phyloP scores from a whole-genome alignment of 1,284 basidiomycete genomes.

The Ustilago esculenta region DNA sequence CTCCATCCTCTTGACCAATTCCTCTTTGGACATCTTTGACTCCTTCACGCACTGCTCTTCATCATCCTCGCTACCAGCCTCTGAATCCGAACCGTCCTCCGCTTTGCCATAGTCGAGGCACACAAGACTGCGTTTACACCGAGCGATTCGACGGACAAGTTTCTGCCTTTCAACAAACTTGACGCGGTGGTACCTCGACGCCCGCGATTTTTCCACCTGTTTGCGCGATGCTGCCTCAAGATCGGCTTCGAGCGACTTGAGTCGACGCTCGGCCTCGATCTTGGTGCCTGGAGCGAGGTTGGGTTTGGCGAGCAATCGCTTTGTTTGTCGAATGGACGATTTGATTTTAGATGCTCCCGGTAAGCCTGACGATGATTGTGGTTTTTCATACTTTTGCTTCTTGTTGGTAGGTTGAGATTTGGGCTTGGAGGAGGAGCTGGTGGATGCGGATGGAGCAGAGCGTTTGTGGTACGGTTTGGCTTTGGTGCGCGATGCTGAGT shows the following conservation, averaged over 20 bases:
- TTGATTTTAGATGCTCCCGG: slow-evolving; percentile 53
- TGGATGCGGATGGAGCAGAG: slow-evolving; percentile 4
- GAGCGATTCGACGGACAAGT: slow-evolving; percentile 30
- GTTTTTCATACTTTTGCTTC: slow-evolving; percentile 27
- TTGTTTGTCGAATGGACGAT: slow-evolving; percentile 50
- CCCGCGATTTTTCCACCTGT: slow-evolving; percentile 37
- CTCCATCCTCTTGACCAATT: slow-evolving; percentile 15
- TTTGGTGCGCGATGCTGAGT: slow-evolving; percentile 2
- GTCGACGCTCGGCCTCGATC: slow-evolving; percentile 56
- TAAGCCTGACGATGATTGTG: slow-evolving; percentile 11
- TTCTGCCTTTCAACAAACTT: slow-evolving; percentile 53
- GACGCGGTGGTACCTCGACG: slow-evolving; percentile 46
- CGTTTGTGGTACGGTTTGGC: slow-evolving; percentile 20
- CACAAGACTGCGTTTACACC: slow-evolving; percentile 25
- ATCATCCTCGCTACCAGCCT: slow-evolving; percentile 16
- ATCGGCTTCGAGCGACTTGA: slow-evolving; percentile 47
- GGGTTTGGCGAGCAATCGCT: slow-evolving; percentile 48
- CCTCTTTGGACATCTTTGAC: slow-evolving; percentile 26
- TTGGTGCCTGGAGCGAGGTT: slow-evolving; percentile 50
- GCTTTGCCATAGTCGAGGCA: slow-evolving; percentile 5
- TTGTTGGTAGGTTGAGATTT: slow-evolving; percentile 19
- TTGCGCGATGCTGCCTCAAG: slow-evolving; percentile 28
- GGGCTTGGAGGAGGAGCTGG: slow-evolving; percentile 12
- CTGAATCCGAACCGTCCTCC: slow-evolving; percentile 17
- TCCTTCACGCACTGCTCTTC: slow-evolving; percentile 18